Percentiles rank a stretch among this genome's conserved stretches.
These are phyloP conservation scores for Penicillium goetzii DNA, from an alignment of 495 filamentous ascomycete genomes.

Conservation along the genomic window DNA sequence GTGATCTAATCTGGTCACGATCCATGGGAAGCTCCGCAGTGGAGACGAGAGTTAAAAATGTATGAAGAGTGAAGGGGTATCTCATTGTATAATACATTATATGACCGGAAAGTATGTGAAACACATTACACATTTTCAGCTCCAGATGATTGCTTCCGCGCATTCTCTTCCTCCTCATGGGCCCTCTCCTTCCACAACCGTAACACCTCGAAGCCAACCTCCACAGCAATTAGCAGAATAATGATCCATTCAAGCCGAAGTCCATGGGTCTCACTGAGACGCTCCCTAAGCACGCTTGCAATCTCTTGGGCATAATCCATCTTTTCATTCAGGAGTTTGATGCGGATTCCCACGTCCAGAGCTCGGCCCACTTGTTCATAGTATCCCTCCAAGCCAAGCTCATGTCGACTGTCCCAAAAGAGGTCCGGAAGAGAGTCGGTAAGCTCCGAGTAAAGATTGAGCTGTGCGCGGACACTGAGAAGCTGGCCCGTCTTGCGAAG, in stretches of 20 bases:
- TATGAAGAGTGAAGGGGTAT: slow-evolving; percentile 28
- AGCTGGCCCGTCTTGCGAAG: slow-evolving; percentile 92
- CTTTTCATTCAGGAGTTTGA: slow-evolving; percentile 91
- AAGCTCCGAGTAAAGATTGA: slow-evolving; percentile 96
- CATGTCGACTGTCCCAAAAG: slow-evolving; percentile 92
- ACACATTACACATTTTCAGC: slow-evolving; percentile 2
- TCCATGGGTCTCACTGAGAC: slow-evolving; percentile 86
- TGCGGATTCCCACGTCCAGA: slow-evolving; percentile 89
- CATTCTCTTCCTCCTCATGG: slow-evolving; percentile 50
- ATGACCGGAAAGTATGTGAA: neutral
- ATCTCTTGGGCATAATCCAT: slow-evolving; percentile 98
- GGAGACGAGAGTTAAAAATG: neutral
- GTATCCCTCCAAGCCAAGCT: slow-evolving; percentile 86
- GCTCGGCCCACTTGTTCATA: slow-evolving; percentile 91
- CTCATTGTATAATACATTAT: slow-evolving; percentile 15
- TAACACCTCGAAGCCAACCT: slow-evolving; percentile 74
- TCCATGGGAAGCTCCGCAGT: slow-evolving; percentile 9
- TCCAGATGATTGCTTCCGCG: slow-evolving; percentile 21
- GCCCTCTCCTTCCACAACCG: slow-evolving; percentile 61
- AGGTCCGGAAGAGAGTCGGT: slow-evolving; percentile 94
- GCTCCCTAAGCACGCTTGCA: slow-evolving; percentile 83
- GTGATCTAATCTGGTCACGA: slow-evolving; percentile 16
- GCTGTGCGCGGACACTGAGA: slow-evolving; percentile 84
- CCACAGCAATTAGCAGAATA: slow-evolving; percentile 88
- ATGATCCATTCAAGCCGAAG: slow-evolving; percentile 95